A percentile compares a stretch with the other conserved stretches of the same genome.
phyloP scores from a whole-genome alignment of 192 early-diverging fungal genomes.

The Phlyctochytrium planicorne region DNA sequence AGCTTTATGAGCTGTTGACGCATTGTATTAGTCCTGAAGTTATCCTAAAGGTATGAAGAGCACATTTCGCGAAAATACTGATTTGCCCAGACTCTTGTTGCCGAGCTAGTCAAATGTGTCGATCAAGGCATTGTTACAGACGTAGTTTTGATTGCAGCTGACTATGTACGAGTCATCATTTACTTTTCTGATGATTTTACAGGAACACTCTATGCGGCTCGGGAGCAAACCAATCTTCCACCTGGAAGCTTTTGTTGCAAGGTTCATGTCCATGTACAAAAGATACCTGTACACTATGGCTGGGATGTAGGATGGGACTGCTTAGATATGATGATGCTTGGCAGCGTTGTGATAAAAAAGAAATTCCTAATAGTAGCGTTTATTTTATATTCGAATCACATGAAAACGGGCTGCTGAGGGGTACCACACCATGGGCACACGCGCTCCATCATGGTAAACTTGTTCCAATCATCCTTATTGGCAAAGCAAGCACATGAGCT shows the following conservation, averaged over 20 bases:
- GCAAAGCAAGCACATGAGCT: conserved; percentile 45
- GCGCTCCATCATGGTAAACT: conserved; percentile 58
- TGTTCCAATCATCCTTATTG: conserved; percentile 70
- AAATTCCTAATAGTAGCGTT: no score
- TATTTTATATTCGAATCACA: no score
- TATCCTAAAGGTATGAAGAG: conserved; percentile 67
- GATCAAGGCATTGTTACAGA: conserved; percentile 66
- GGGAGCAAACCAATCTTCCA: conserved; percentile 94
- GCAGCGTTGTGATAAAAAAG: no score
- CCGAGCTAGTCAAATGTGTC: conserved; percentile 69
- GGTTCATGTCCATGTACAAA: conserved; percentile 91
- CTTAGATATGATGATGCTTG: no score
- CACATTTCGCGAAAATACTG: neutral
- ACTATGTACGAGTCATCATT: conserved; percentile 53
- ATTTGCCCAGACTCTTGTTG: conserved; percentile 58
- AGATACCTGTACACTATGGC: conserved; percentile 47
- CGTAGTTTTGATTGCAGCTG: conserved; percentile 75
- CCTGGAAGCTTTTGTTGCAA: conserved; percentile 89
- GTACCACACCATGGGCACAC: conserved; percentile 57
- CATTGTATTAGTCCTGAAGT: conserved; percentile 86
- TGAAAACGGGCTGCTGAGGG: conserved; percentile 41
- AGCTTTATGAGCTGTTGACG: conserved; percentile 83
- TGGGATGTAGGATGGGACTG: neutral
- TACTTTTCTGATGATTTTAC: conserved; percentile 2
- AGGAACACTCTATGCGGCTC: conserved; percentile 81